Conservation (phyloP, 2,329 filamentous ascomycete genomes). For the Cladorrhinum sp. region DNA sequence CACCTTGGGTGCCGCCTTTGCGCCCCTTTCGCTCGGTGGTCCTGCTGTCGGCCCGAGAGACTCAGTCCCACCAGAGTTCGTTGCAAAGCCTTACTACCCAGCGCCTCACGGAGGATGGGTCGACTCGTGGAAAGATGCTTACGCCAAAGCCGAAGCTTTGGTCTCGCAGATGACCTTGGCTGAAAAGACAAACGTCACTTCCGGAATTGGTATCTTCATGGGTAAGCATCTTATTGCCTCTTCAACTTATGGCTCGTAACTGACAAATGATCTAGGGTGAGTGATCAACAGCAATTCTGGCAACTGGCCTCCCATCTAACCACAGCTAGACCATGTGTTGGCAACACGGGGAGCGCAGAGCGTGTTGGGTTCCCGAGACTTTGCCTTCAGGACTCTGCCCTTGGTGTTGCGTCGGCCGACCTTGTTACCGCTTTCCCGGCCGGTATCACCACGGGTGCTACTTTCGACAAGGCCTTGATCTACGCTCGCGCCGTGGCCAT, state of each 20-base stretch:
- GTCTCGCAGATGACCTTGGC: conserved; percentile 75
- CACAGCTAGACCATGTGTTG: conserved; percentile 67
- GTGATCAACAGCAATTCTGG: conserved; percentile 6
- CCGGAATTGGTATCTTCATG: conserved; percentile 70
- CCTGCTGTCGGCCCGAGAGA: conserved; percentile 27
- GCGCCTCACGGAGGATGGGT: conserved; percentile 70
- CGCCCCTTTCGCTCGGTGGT: conserved; percentile 22
- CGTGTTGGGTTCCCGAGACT: conserved; percentile 70
- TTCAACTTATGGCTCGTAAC: neutral
- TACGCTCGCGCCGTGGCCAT: conserved; percentile 65
- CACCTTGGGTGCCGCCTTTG: conserved; percentile 18
- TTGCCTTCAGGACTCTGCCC: conserved; percentile 68
- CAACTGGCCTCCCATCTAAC: no score
- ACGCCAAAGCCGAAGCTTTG: conserved; percentile 63
- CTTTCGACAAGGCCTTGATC: conserved; percentile 70
- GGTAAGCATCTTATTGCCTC: conserved; percentile 37
- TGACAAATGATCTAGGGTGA: conserved; percentile 21
- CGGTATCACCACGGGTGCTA: conserved; percentile 73
- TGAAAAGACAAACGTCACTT: conserved; percentile 76
- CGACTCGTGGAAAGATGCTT: conserved; percentile 65
- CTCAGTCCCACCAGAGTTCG: conserved; percentile 35
- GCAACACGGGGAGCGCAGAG: conserved; percentile 69
- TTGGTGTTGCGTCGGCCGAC: conserved; percentile 70
- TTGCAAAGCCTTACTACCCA: conserved; percentile 65
- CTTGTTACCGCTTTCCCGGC: conserved; percentile 74